Evolutionary conservation across 441 rosid genomes (phyloP), one percentile per base, ranked within the genome.

Genomic region (Eruca vesicaria): DNA sequence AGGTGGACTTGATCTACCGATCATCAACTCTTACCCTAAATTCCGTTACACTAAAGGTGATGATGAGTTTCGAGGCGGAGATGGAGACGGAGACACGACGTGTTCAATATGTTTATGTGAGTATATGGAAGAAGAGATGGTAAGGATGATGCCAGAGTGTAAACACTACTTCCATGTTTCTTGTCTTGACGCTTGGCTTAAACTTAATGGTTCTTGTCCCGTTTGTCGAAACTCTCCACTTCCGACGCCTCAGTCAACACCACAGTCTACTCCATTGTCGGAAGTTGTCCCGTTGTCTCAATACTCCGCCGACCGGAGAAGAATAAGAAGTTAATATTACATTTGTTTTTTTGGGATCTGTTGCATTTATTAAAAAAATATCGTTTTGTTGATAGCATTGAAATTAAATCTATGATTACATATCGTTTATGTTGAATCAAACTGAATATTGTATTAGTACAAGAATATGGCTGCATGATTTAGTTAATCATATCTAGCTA

Each of bases 71-170:
- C 58, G 32, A 33, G 68, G 8, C 23, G 79, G 14, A 12, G 59
- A 50, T 11, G 18, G 63, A 4, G 38, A n/a, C n/a, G n/a, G 57
- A 35, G 74, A 81, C 36, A 78, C 85, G 7, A 84, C 90, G 2
- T 95, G 98, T 64, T 88, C 98, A 67, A 93, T 95, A 36, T 95
- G 98, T 85, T 58, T 94, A 53, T 86, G 96, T 43, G 99, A 94
- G 83, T 94, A 89, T 79, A 84, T 77, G 78, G 94, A 94, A 57
- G 72, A 76, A 72, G 99, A 92, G 90, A 89, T 92, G 93, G 21
- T 92, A 68, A 87, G 98, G 80, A 92, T 93, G 98, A 95, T 91
- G 99, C 98, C 99, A 0, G 98, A 93, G 74, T 95, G 99, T 50
- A 83, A 89, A 52, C 99, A 95, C 65, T 88, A 63, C 73, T 95